Evolutionary conservation across 371 early-diverging fungal genomes (phyloP).

Genomic region (Blakeslea trispora): DNA sequence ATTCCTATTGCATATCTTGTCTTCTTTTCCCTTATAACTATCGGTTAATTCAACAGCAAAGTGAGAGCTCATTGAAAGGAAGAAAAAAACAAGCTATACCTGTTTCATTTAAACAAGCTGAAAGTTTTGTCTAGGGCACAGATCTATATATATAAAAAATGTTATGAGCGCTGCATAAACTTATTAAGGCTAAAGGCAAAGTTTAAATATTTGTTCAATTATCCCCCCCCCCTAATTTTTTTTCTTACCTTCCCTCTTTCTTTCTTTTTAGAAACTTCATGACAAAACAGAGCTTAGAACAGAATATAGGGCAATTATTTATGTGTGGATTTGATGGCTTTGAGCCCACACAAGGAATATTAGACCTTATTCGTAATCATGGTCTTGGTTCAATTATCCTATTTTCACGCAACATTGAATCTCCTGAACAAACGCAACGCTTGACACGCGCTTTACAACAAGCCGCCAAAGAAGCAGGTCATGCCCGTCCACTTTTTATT

Average conservation of each 20-base stretch:
- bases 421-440: constrained; percentile 33
- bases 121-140: no score
- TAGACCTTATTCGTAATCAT: constrained; percentile 45
- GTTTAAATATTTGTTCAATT: no score
- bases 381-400: constrained; percentile 49
- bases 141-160: no score
- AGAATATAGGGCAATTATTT: constrained; percentile 41
- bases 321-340: constrained; percentile 50
- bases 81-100: no score
- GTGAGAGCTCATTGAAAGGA: no score
- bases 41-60: no score
- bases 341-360: constrained; percentile 39
- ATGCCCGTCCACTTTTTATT: constrained; percentile 42
- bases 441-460: constrained; percentile 36
- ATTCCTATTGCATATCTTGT: no score
- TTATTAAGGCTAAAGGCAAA: no score
- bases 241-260: constrained; percentile 9
- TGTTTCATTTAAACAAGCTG: no score
- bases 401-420: constrained; percentile 51
- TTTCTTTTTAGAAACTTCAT: constrained; percentile 1
- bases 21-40: no score
- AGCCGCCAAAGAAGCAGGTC: constrained; percentile 45
- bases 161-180: no score
- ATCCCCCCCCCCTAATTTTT: no score
- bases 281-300: constrained; percentile 11